phyloP scores from a whole-genome alignment of 2,329 filamentous ascomycete species.

The Raffaelea deltoideospora region DNA sequence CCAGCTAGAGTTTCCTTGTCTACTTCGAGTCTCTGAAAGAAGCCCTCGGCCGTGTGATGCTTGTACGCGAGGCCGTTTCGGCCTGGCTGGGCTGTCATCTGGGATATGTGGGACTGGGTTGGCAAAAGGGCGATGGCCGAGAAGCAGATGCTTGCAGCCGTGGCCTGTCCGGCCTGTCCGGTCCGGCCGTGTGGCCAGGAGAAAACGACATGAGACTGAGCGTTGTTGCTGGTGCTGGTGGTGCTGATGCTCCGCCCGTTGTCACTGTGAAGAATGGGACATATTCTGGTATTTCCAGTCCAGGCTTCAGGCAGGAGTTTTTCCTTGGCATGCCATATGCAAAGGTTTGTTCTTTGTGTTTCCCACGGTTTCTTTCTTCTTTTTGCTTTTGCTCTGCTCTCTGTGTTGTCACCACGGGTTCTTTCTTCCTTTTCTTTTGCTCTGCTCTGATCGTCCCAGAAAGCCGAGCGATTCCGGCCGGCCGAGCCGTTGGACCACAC shows the following conservation, averaged over 20 bases:
- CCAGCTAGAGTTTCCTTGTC: too few species aligned
- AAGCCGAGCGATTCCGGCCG: slow-evolving; percentile 21
- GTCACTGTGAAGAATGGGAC: slow-evolving; percentile 18
- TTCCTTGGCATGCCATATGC: slow-evolving; percentile 44
- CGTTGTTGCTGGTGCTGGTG: neutral
- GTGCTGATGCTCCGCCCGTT: slow-evolving; percentile 2
- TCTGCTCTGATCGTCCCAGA: slow-evolving; percentile 11
- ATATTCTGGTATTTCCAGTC: slow-evolving; percentile 18
- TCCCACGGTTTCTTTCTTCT: neutral
- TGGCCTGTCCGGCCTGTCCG: too few species aligned
- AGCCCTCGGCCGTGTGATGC: too few species aligned
- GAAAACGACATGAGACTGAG: too few species aligned
- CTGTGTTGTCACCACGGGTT: too few species aligned
- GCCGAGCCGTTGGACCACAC: slow-evolving; percentile 19
- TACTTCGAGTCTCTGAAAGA: too few species aligned
- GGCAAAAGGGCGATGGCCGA: too few species aligned
- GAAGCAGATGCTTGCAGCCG: too few species aligned
- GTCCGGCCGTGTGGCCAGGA: too few species aligned
- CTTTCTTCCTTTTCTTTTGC: neutral
- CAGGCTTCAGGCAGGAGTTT: slow-evolving; percentile 28
- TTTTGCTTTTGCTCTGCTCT: neutral
- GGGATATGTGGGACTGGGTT: too few species aligned
- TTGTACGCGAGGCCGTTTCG: too few species aligned
- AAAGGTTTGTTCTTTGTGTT: slow-evolving; percentile 12
- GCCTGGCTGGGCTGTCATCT: too few species aligned